A percentile compares a stretch with the other conserved stretches of the same genome.
Conservation (phyloP, 495 filamentous ascomycete species). For the Daldinia grandis region DNA sequence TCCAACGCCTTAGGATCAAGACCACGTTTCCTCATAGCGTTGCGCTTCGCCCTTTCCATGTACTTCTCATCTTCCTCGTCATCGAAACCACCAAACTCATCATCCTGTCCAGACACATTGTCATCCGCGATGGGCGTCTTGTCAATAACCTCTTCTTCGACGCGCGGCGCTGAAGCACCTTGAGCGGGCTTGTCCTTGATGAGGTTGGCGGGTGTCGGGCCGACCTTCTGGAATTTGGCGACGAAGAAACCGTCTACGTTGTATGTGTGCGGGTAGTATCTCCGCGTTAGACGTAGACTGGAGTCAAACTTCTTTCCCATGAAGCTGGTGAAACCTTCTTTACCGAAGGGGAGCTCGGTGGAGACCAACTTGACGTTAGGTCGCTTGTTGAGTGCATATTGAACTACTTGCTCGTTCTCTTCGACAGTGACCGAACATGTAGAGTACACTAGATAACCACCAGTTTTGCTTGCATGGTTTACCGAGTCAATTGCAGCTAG, state of each 20-base stretch:
- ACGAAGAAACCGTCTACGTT: slow-evolving; percentile 99
- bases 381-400: slow-evolving; percentile 87
- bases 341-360: slow-evolving; percentile 91
- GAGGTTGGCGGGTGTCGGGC: slow-evolving; percentile 69
- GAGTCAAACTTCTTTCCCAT: slow-evolving; percentile 89
- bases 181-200: slow-evolving; percentile 53
- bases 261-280: slow-evolving; percentile 94
- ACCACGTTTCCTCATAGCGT: slow-evolving; percentile 63
- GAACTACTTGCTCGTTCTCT: slow-evolving; percentile 92
- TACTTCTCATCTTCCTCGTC: slow-evolving; percentile 81
- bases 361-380: slow-evolving; percentile 94
- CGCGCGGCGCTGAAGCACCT: slow-evolving; percentile 33
- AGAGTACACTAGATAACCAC: slow-evolving; percentile 91
- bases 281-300: slow-evolving; percentile 81
- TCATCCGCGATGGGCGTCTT: slow-evolving; percentile 61
- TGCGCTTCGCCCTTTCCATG: slow-evolving; percentile 76
- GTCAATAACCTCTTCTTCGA: slow-evolving; percentile 54
- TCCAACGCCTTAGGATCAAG: slow-evolving; percentile 61
- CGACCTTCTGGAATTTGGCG: slow-evolving; percentile 94
- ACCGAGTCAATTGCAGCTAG: slow-evolving; percentile 94
- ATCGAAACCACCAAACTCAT: slow-evolving; percentile 88
- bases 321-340: slow-evolving; percentile 86
- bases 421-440: slow-evolving; percentile 89
- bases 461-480: slow-evolving; percentile 83
- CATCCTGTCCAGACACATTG: slow-evolving; percentile 44